phyloP scores from a whole-genome alignment of 768 basidiomycete genomes.

The Lactarius hatsudake region DNA sequence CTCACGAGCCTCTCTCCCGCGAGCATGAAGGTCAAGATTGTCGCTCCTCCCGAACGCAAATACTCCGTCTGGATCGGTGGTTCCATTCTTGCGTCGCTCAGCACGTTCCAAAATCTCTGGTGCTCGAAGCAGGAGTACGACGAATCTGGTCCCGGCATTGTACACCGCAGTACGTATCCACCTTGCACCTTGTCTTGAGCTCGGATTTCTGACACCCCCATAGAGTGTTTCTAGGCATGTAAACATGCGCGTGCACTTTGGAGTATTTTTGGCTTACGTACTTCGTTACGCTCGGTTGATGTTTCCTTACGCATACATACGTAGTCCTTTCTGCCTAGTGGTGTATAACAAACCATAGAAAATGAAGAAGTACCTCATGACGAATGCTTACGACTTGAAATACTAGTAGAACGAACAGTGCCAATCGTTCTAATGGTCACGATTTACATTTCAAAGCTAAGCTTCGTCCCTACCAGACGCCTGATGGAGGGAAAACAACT shows the following conservation, averaged over 20 bases:
- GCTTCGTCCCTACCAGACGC: not conserved
- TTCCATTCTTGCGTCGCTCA: constrained; percentile 81
- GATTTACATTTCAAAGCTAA: too few species aligned
- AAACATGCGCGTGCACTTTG: constrained; percentile 2
- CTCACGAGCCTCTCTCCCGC: constrained; percentile 79
- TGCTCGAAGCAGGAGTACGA: constrained; percentile 92
- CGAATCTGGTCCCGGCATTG: constrained; percentile 75
- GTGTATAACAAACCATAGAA: constrained; percentile 6
- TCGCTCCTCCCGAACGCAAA: constrained; percentile 90
- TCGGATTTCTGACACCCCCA: constrained; percentile 2
- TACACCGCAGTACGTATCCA: constrained; percentile 63
- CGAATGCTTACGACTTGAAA: not conserved
- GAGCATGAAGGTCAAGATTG: constrained; percentile 94
- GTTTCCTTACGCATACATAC: constrained; percentile 22
- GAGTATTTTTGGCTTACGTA: constrained; percentile 22
- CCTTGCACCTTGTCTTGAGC: not conserved
- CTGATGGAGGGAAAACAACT: not conserved
- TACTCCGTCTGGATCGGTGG: constrained; percentile 97
- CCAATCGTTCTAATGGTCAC: too few species aligned
- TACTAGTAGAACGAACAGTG: too few species aligned
- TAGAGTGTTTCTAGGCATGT: constrained; percentile 25
- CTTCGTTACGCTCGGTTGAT: constrained; percentile 10
- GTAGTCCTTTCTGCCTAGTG: constrained; percentile 16
- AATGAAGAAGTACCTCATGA: constrained; percentile 11
- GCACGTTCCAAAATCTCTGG: constrained; percentile 97